Percentiles rank a stretch among this genome's conserved stretches.
Evolutionary conservation across 441 rosid genomes (phyloP).

Genomic region (Populus hybrid): DNA sequence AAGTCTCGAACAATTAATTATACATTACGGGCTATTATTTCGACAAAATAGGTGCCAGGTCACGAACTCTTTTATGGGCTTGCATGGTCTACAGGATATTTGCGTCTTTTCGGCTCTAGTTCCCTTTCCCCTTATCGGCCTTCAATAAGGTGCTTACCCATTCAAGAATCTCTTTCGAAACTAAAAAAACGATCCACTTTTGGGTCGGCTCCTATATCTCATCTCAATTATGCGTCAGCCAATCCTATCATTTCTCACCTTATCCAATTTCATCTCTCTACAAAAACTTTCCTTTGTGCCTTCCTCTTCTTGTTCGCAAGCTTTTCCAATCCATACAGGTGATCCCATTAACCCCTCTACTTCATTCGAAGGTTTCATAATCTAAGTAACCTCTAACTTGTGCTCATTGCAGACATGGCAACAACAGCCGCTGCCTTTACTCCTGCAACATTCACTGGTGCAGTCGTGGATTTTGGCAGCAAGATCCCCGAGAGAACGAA

Average conservation of each 20-base stretch:
- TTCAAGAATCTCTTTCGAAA: too few species aligned
- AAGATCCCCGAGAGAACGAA: conserved; percentile 26
- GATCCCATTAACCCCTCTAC: background rate
- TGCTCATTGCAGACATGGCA: conserved; percentile 32
- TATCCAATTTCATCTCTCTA: conserved; percentile 6
- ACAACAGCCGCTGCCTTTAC: conserved; percentile 31
- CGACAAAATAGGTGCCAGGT: background rate
- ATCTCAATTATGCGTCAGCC: conserved; percentile 8
- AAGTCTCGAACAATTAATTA: background rate
- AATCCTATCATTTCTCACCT: conserved; percentile 5
- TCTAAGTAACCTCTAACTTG: background rate
- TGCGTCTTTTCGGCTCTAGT: background rate
- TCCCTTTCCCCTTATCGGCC: background rate
- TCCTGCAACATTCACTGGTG: conserved; percentile 25
- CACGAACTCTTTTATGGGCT: background rate
- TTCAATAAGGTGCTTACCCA: too few species aligned
- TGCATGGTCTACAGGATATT: background rate
- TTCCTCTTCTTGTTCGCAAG: background rate
- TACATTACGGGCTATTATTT: background rate
- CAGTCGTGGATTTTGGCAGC: conserved; percentile 21
- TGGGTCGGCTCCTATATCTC: background rate
- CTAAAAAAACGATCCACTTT: too few species aligned
- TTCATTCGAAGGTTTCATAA: background rate
- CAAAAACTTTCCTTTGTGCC: background rate
- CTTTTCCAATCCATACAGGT: background rate